These are phyloP conservation scores for Strobilomyces echinocephalus DNA, from an alignment of 768 basidiomycete species.

Conservation along the genomic window DNA sequence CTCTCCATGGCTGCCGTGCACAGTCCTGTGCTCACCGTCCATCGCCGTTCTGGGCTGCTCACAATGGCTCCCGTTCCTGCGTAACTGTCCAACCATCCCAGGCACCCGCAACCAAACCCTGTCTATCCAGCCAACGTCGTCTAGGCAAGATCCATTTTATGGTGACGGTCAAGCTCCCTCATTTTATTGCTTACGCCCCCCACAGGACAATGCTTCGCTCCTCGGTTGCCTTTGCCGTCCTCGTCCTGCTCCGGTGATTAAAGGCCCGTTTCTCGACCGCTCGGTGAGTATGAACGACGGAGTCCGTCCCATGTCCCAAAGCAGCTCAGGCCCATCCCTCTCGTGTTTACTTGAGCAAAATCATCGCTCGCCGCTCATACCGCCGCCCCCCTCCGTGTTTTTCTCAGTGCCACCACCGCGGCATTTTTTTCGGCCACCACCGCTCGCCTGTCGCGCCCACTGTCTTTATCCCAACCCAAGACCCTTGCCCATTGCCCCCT, in stretches of 20 bases:
- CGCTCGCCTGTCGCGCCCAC: too few species aligned
- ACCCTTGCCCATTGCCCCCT: too few species aligned
- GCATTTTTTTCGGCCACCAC: too few species aligned
- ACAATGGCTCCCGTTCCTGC: slow-evolving; percentile 21
- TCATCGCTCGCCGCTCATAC: too few species aligned
- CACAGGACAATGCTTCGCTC: slow-evolving; percentile 61
- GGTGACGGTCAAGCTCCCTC: slow-evolving; percentile 46
- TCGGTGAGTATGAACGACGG: slow-evolving; percentile 36
- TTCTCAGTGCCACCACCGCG: too few species aligned
- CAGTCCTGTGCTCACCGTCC: slow-evolving; percentile 26
- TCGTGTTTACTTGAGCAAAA: too few species aligned
- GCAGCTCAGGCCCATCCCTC: too few species aligned
- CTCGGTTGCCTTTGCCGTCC: slow-evolving; percentile 42
- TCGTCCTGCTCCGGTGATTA: slow-evolving; percentile 55
- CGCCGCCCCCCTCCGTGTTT: too few species aligned
- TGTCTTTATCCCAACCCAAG: too few species aligned
- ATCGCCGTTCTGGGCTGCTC: slow-evolving; percentile 22
- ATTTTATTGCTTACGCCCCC: slow-evolving; percentile 64
- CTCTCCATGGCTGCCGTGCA: slow-evolving; percentile 30
- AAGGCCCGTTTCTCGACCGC: slow-evolving; percentile 72
- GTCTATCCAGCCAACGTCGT: slow-evolving; percentile 26
- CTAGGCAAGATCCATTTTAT: slow-evolving; percentile 28
- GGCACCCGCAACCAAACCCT: slow-evolving; percentile 29
- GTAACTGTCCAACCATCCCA: slow-evolving; percentile 21
- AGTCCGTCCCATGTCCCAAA: too few species aligned